Evolutionary conservation across 176 grass and related monocot species (phyloP).

Genomic region (Ensete glaucum): DNA sequence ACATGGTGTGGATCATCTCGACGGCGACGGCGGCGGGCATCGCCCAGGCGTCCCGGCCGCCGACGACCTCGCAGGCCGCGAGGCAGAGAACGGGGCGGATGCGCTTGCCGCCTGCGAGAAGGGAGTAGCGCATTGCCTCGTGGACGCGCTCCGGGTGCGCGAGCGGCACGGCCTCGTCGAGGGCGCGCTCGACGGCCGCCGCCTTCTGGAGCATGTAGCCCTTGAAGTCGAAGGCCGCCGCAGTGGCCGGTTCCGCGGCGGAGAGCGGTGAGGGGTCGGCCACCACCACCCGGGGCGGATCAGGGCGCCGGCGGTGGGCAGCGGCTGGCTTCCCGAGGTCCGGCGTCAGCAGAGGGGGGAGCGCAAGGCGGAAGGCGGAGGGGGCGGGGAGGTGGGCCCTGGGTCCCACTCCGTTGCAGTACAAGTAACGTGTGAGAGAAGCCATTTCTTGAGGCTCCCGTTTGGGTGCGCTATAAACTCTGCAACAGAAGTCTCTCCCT

Average conservation of each 20-base stretch:
- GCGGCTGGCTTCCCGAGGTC: not conserved
- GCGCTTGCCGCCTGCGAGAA: constrained; percentile 14
- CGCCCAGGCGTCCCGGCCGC: not conserved
- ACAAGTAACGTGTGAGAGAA: not conserved
- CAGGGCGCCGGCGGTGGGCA: not conserved
- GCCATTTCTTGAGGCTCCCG: not conserved
- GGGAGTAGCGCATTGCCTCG: constrained; percentile 17
- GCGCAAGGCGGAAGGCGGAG: not conserved
- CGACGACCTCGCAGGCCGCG: constrained; percentile 3
- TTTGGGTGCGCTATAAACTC: no score
- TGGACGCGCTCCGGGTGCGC: constrained; percentile 1
- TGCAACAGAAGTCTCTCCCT: no score
- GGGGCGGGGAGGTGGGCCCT: not conserved
- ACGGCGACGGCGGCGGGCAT: constrained; percentile 1
- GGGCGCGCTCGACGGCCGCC: constrained; percentile 1
- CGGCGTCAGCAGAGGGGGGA: not conserved
- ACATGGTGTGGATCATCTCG: constrained; percentile 21
- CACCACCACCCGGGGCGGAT: not conserved
- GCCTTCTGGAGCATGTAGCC: constrained; percentile 6
- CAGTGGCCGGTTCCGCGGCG: not conserved
- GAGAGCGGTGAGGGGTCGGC: not conserved
- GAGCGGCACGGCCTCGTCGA: constrained; percentile 9
- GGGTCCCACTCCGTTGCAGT: not conserved
- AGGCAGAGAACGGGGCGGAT: constrained; percentile 14
- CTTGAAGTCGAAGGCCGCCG: constrained; percentile 4